Evolutionary conservation across 1,284 basidiomycete genomes (phyloP).

Genomic region (Ustilago curta): DNA sequence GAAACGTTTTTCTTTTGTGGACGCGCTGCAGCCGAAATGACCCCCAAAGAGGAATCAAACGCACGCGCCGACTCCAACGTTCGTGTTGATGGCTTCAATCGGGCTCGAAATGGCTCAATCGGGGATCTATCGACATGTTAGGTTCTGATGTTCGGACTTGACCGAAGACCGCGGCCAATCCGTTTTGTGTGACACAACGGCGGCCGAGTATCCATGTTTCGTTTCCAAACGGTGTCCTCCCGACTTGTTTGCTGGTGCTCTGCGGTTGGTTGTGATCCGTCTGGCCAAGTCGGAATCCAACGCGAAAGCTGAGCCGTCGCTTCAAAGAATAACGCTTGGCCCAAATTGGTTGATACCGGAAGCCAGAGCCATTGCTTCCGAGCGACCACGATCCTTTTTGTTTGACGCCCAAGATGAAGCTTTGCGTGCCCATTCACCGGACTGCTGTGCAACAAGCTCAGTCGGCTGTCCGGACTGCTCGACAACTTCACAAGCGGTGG

Average conservation of each 20-base stretch:
- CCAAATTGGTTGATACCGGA: background rate
- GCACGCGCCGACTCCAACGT: slow-evolving; percentile 3
- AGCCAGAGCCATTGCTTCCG: slow-evolving; percentile 11
- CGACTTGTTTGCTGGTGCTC: slow-evolving; percentile 10
- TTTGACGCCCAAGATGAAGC: background rate
- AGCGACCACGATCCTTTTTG: background rate
- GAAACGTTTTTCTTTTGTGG: background rate
- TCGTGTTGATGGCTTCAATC: background rate
- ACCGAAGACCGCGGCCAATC: slow-evolving; percentile 8
- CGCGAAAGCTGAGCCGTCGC: background rate
- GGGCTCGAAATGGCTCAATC: background rate
- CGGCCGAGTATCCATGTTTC: slow-evolving; percentile 30
- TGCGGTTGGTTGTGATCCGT: background rate
- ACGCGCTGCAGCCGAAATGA: slow-evolving; percentile 18
- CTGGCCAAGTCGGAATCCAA: background rate
- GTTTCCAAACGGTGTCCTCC: slow-evolving; percentile 2
- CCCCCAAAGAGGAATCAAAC: background rate
- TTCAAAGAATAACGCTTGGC: background rate
- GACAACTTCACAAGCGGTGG: background rate
- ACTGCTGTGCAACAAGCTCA: slow-evolving; percentile 1
- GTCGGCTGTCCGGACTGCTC: slow-evolving; percentile 1
- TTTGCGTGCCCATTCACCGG: slow-evolving; percentile 6
- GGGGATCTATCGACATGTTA: background rate
- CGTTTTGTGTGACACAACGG: background rate
- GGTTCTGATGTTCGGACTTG: slow-evolving; percentile 16